These are phyloP conservation scores for Cubamyces sp. DNA, from an alignment of 768 basidiomycete species.

Conservation along the genomic window DNA sequence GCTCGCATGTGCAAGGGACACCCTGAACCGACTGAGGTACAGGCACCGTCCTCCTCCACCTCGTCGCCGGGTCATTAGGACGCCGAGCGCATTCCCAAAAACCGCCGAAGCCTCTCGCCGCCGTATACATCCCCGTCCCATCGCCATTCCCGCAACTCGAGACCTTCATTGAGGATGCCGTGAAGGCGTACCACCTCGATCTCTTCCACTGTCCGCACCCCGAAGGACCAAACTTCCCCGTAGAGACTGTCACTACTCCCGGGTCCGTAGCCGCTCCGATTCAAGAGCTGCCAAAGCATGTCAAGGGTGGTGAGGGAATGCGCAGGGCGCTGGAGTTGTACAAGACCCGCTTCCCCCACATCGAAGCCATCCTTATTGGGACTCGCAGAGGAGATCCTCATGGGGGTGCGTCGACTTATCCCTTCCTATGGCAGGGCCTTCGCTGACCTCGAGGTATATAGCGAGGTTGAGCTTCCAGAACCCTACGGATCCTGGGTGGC, in stretches of 20 bases:
- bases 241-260: constrained; percentile 54
- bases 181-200: constrained; percentile 70
- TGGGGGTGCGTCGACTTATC: constrained; percentile 64
- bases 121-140: constrained; percentile 88
- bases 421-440: not conserved
- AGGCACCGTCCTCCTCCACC: constrained; percentile 96
- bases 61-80: constrained; percentile 77
- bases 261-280: constrained; percentile 21
- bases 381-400: constrained; percentile 91
- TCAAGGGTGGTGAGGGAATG: constrained; percentile 74
- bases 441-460: constrained; percentile 33
- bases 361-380: constrained; percentile 86
- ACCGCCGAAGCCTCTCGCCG: constrained; percentile 52
- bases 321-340: constrained; percentile 75
- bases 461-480: constrained; percentile 73
- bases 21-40: constrained; percentile 3
- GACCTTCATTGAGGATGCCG: constrained; percentile 72
- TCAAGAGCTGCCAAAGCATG: constrained; percentile 21
- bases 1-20: not conserved
- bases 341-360: constrained; percentile 63
- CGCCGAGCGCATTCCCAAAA: constrained; percentile 41
- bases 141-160: constrained; percentile 89
- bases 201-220: constrained; percentile 60
- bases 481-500: constrained; percentile 91
- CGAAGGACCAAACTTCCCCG: constrained; percentile 35